phyloP scores from a whole-genome alignment of 768 basidiomycete genomes.

The Lentinula boryana region DNA sequence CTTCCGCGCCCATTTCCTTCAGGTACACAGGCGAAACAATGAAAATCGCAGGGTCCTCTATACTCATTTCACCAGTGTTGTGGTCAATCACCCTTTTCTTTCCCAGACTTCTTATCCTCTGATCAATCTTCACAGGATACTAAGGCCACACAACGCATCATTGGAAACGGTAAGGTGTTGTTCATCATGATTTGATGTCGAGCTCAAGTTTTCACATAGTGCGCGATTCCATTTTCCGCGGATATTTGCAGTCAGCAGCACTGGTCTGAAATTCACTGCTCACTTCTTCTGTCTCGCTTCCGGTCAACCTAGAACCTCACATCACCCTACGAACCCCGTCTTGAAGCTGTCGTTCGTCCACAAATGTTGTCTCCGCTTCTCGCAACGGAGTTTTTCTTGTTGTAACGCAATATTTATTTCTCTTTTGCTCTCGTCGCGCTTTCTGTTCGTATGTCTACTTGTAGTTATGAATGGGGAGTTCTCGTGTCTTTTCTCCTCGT shows the following conservation, averaged over 20 bases:
- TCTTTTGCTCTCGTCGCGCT: not conserved
- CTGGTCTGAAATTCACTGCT: constrained; percentile 30
- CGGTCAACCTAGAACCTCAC: not conserved
- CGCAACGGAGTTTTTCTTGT: not conserved
- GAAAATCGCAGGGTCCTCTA: constrained; percentile 77
- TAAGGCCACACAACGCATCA: constrained; percentile 77
- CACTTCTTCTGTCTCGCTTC: not conserved
- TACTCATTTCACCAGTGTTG: constrained; percentile 76
- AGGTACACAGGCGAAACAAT: constrained; percentile 75
- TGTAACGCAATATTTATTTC: not conserved
- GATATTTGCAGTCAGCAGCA: constrained; percentile 67
- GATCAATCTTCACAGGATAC: constrained; percentile 49
- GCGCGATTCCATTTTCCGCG: constrained; percentile 71
- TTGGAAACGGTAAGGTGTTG: constrained; percentile 60
- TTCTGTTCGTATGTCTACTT: not conserved
- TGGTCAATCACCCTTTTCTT: constrained; percentile 34
- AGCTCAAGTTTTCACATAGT: constrained; percentile 29
- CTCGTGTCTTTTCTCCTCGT: not conserved
- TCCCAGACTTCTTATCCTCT: not conserved
- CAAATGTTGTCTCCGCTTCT: not conserved
- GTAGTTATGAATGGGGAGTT: not conserved
- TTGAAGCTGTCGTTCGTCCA: not conserved
- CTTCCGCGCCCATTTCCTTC: constrained; percentile 83
- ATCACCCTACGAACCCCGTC: not conserved
- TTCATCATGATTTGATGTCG: not conserved